Percentiles rank a stretch among this genome's conserved stretches.
phyloP scores from a whole-genome alignment of 306 rosid genomes.

The Prosopis cineraria region DNA sequence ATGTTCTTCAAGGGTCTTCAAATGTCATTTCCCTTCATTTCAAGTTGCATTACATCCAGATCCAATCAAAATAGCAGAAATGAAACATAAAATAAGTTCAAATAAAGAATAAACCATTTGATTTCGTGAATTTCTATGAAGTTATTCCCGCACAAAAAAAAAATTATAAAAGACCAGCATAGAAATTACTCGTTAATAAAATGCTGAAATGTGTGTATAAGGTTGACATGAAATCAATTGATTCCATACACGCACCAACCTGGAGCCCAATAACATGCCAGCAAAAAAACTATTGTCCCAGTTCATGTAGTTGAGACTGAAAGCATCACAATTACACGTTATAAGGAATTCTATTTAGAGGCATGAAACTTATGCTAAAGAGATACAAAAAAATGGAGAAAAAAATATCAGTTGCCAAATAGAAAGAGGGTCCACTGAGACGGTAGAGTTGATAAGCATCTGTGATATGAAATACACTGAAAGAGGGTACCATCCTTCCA shows the following conservation, averaged over 20 bases:
- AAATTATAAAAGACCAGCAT: no score
- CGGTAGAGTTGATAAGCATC: background rate
- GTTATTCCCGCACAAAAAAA: no score
- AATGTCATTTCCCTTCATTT: no score
- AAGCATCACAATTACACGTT: background rate
- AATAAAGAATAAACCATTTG: no score
- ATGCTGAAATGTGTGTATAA: background rate
- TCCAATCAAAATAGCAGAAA: no score
- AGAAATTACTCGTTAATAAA: no score
- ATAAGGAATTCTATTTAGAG: background rate
- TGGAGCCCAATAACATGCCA: background rate
- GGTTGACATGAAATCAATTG: background rate
- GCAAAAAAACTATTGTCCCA: background rate
- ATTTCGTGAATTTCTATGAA: no score
- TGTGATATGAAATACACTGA: background rate
- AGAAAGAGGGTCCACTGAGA: background rate
- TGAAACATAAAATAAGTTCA: no score
- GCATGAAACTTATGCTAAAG: background rate
- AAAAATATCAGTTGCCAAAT: background rate
- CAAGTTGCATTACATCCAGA: no score
- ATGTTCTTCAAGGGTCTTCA: no score
- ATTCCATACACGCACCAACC: background rate
- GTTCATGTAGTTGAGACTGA: constrained; percentile 7
- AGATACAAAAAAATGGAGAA: background rate
- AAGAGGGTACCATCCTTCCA: background rate